Percentiles rank a stretch among this genome's conserved stretches.
phyloP scores from a whole-genome alignment of 2,329 filamentous ascomycete genomes.

The Blastomyces parvus region DNA sequence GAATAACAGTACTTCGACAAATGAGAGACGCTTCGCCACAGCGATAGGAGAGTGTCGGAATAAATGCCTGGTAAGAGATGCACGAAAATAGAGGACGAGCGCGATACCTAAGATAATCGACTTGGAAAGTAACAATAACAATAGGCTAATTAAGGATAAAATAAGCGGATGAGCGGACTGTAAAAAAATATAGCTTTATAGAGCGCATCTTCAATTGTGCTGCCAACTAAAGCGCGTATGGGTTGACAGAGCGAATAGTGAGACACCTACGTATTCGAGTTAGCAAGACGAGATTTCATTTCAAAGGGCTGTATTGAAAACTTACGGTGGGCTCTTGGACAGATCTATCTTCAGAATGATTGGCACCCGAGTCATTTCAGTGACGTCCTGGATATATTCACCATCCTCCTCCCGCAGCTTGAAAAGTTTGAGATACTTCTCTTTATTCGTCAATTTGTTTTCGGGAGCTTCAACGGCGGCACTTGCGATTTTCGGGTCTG shows the following conservation, averaged over 20 bases:
- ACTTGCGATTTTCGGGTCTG: conserved; percentile 81
- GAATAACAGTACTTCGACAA: conserved; percentile 1
- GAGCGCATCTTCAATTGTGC: not conserved
- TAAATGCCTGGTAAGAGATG: not conserved
- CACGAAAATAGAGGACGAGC: not conserved
- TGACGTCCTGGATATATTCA: conserved; percentile 96
- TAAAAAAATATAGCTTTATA: not conserved
- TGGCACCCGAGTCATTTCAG: conserved; percentile 94
- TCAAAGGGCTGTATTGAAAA: conserved; percentile 27
- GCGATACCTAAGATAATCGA: conserved; percentile 1
- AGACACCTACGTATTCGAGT: conserved; percentile 32
- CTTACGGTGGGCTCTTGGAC: conserved; percentile 98
- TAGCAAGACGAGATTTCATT: conserved; percentile 14
- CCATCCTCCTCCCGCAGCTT: conserved; percentile 82
- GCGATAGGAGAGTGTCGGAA: not conserved
- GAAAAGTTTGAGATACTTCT: conserved; percentile 90
- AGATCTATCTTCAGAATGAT: conserved; percentile 97
- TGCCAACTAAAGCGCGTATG: conserved; percentile 38
- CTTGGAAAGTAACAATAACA: not conserved
- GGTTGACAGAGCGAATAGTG: conserved; percentile 44
- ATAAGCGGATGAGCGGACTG: not conserved
- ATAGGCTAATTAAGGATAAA: not conserved
- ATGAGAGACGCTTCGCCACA: not conserved
- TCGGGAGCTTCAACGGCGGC: conserved; percentile 59
- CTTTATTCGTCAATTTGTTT: conserved; percentile 77